Conservation (phyloP, 202 grass and related monocot genomes). For the Panicum virgatum region DNA sequence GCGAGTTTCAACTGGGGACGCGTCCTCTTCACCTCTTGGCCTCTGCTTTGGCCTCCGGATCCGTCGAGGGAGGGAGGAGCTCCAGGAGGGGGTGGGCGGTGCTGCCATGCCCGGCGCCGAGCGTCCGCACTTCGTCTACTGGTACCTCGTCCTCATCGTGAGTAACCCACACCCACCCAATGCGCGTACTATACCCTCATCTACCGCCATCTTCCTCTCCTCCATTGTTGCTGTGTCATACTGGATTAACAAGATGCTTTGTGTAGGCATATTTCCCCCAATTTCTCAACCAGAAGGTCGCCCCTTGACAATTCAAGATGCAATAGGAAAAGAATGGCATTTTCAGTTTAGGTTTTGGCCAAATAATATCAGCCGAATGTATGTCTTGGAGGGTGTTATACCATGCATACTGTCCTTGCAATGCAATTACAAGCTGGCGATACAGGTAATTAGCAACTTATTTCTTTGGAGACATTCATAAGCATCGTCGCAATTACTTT, state of each 20-base stretch:
- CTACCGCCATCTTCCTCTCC: not conserved
- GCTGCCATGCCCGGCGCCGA: too few relatives aligned
- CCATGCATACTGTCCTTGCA: slow-evolving; percentile 98
- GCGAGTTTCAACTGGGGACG: too few relatives aligned
- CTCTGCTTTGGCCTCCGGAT: too few relatives aligned
- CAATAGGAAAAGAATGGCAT: slow-evolving; percentile 99
- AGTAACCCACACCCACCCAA: too few relatives aligned
- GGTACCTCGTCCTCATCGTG: too few relatives aligned
- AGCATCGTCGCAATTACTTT: not conserved
- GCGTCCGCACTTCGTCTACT: too few relatives aligned
- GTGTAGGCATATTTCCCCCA: slow-evolving; percentile 93
- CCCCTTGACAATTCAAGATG: slow-evolving; percentile 96
- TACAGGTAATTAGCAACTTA: slow-evolving; percentile 67
- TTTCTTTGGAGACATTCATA: slow-evolving; percentile 2
- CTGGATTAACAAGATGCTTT: slow-evolving; percentile 32
- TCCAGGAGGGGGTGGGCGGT: too few relatives aligned
- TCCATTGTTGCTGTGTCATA: slow-evolving; percentile 21
- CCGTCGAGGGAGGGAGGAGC: too few relatives aligned
- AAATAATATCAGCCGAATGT: slow-evolving; percentile 99
- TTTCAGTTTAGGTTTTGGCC: slow-evolving; percentile 99
- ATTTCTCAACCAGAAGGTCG: slow-evolving; percentile 99
- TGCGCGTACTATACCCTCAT: too few relatives aligned
- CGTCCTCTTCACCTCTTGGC: too few relatives aligned
- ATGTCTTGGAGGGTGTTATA: slow-evolving; percentile 95
- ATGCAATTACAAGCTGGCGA: slow-evolving; percentile 99